Percentiles rank a stretch among this genome's conserved stretches.
phyloP scores from a whole-genome alignment of 2,329 filamentous ascomycete genomes.

The Calonectria henricotiae region DNA sequence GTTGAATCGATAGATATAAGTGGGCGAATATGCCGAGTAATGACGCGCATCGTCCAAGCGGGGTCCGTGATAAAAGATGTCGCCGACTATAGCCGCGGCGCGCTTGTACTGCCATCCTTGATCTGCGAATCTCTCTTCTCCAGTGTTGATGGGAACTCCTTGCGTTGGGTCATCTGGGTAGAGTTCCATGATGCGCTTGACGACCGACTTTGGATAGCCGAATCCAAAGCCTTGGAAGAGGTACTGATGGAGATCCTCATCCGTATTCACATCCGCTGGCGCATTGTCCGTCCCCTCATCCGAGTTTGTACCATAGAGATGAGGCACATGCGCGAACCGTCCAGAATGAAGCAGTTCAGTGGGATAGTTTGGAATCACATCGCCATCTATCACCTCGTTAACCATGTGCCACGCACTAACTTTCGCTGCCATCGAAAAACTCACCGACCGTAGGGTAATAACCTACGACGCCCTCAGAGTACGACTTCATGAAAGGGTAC shows the following conservation, averaged over 20 bases:
- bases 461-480: neutral
- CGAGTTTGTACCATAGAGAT: neutral
- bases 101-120: constrained; percentile 9
- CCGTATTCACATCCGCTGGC: neutral
- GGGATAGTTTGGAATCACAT: neutral
- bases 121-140: constrained; percentile 1
- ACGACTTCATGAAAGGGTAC: neutral
- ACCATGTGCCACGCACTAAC: too few relatives aligned
- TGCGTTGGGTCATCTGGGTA: constrained; percentile 8
- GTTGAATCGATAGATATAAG: constrained; percentile 14
- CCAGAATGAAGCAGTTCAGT: constrained; percentile 6
- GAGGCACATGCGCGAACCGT: constrained; percentile 6
- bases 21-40: constrained; percentile 6
- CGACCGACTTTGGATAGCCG: neutral
- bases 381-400: neutral
- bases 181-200: constrained; percentile 3
- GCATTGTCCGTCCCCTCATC: constrained; percentile 14
- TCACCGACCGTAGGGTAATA: constrained; percentile 8
- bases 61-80: constrained; percentile 10
- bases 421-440: too few relatives aligned
- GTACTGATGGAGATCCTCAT: neutral
- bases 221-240: constrained; percentile 2
- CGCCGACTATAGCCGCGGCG: neutral
- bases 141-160: constrained; percentile 6
- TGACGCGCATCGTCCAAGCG: constrained; percentile 13